phyloP scores from a whole-genome alignment of 2,329 filamentous ascomycete species.

The Domatiomyces globalis region DNA sequence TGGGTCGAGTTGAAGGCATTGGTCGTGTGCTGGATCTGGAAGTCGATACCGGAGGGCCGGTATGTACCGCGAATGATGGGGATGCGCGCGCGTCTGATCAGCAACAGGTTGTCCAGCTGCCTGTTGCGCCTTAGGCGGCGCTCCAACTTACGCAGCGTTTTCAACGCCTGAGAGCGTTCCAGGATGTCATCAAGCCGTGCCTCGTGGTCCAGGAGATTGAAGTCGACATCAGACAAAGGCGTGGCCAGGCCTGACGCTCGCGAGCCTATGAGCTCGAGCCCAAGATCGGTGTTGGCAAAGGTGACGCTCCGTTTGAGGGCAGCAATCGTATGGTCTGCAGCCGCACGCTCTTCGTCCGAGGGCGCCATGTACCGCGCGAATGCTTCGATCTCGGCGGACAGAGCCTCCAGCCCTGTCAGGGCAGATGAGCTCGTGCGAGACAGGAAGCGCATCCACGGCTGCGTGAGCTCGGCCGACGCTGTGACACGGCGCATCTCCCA shows the following conservation, averaged over 20 bases:
- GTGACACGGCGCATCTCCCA: background rate
- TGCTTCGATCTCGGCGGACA: slow-evolving; percentile 34
- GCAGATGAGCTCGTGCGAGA: background rate
- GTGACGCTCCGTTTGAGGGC: slow-evolving; percentile 22
- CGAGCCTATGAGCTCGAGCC: slow-evolving; percentile 39
- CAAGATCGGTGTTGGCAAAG: slow-evolving; percentile 17
- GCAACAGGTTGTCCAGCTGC: background rate
- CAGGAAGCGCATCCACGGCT: background rate
- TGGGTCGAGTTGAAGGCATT: slow-evolving; percentile 28
- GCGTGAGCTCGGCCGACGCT: background rate
- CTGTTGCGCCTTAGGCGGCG: background rate
- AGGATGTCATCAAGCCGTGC: slow-evolving; percentile 4
- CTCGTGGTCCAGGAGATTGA: slow-evolving; percentile 19
- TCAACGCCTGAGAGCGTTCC: background rate
- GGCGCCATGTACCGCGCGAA: slow-evolving; percentile 34
- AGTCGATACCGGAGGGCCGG: slow-evolving; percentile 32
- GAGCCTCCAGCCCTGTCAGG: background rate
- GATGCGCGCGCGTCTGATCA: slow-evolving; percentile 17
- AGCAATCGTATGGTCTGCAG: slow-evolving; percentile 17
- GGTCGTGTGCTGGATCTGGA: slow-evolving; percentile 39
- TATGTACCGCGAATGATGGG: slow-evolving; percentile 30
- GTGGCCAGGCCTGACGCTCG: slow-evolving; percentile 38
- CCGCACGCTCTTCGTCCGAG: slow-evolving; percentile 28
- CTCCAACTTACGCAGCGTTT: background rate
- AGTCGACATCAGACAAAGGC: slow-evolving; percentile 43